phyloP scores from a whole-genome alignment of 306 rosid species.

The Urtica urens region DNA sequence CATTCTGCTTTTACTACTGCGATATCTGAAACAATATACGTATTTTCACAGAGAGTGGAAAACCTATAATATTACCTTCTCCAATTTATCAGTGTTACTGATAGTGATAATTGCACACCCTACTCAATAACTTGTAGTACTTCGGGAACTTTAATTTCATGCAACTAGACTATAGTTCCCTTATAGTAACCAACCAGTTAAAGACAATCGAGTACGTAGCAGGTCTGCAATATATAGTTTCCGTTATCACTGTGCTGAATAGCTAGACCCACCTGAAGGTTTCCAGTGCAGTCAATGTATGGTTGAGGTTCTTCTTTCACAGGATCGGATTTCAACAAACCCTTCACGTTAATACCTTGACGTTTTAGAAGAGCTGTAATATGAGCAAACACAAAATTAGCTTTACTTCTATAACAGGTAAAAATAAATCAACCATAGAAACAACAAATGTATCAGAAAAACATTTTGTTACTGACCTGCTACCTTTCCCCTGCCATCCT shows the following conservation, averaged over 20 bases:
- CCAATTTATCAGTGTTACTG: slow-evolving; percentile 10
- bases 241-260: too few relatives aligned
- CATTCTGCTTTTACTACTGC: background rate
- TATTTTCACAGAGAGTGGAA: background rate
- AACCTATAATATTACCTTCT: background rate
- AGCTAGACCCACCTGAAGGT: slow-evolving; percentile 65
- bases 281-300: slow-evolving; percentile 92
- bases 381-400: slow-evolving; percentile 18
- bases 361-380: slow-evolving; percentile 85
- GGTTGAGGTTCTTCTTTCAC: slow-evolving; percentile 93
- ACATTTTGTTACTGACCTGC: slow-evolving; percentile 64
- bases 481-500: slow-evolving; percentile 98
- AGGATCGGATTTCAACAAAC: slow-evolving; percentile 78
- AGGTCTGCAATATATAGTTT: too few relatives aligned
- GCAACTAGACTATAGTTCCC: too few relatives aligned
- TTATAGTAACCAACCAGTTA: too few relatives aligned
- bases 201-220: too few relatives aligned
- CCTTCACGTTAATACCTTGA: slow-evolving; percentile 97
- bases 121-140: too few relatives aligned
- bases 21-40: background rate
- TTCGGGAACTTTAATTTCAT: too few relatives aligned
- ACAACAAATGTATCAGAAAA: slow-evolving; percentile 15
- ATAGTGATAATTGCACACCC: too few relatives aligned
- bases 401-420: background rate
- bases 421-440: slow-evolving; percentile 6